Base-by-base conservation (phyloP, 2,329 filamentous ascomycete genomes). In the Botrytis deweyae region DNA sequence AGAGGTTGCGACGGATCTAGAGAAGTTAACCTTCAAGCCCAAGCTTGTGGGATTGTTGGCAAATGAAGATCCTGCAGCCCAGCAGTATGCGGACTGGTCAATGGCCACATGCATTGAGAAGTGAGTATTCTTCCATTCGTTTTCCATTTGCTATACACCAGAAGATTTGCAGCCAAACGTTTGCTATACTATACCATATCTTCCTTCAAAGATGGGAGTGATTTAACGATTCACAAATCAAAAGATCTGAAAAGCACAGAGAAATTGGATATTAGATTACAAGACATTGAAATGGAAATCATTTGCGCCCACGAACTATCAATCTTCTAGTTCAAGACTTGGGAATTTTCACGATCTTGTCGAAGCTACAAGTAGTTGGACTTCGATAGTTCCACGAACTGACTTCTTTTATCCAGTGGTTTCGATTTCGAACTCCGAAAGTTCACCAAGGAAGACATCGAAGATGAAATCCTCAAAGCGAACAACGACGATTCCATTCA, bases 21-120 rank as follows among this genome's bases (percentile, higher is more conserved):
- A 89, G 80, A 91, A 90, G 77, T 86, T 97, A 66, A 87, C 91
- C 80, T 89, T 88, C 77, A 85, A 90, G 81, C 95, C 96, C 49
- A 91, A 92, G 75, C 88, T 99, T 71, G 93, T 95, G 63, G 96
- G 95, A 74, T 97, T 98, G 84, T 87, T 99, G 73, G 94, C 95
- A 78, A 98, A 97, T 83, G 88, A 89, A 77, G 96, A 99, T 84
- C 94, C 95, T 44, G 93, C 94, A 58, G 95, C 95, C 46, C 87
- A 93, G 79, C 94, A 97, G 86, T 98, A 99, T 82, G 96, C 96
- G 72, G 93, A 98, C 83, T 98, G 94, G 93, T 98, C 95, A 59
- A 93, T 94, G 83, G 98, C 97, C 88, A 98, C 96, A 6, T 97
- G 94, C 83, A 89, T 91, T 83, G 95, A 98, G 83, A 97, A 98